Evolutionary conservation across 768 basidiomycete genomes (phyloP).

Genomic region (Crassisporium funariophilum): DNA sequence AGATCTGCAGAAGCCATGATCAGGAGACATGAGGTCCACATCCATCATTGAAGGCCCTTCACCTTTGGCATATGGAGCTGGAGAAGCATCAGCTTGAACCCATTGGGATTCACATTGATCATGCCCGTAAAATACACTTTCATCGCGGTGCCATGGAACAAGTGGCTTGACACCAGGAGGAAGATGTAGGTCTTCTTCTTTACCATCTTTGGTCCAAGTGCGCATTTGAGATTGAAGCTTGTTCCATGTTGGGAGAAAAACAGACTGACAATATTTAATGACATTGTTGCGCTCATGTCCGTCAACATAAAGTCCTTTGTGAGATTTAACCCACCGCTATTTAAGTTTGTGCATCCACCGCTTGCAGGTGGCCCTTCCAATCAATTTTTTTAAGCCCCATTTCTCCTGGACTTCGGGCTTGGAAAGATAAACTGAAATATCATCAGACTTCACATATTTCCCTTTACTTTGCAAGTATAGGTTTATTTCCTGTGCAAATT

Average conservation of each 20-base stretch:
- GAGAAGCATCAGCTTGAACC: conserved; percentile 26
- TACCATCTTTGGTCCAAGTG: conserved; percentile 9
- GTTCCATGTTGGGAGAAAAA: conserved; percentile 28
- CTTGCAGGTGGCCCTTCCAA: conserved; percentile 30
- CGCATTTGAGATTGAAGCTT: background rate
- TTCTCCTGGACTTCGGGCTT: background rate
- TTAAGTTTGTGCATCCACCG: conserved; percentile 35
- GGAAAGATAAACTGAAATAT: conserved; percentile 19
- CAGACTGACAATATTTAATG: conserved; percentile 29
- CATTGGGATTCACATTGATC: conserved; percentile 30
- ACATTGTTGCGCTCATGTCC: conserved; percentile 35
- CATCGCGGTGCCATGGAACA: conserved; percentile 37
- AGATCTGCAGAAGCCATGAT: conserved; percentile 24
- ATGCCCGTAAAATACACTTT: conserved; percentile 42
- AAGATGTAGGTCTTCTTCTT: background rate
- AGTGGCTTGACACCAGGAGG: background rate
- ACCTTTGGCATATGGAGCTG: conserved; percentile 37
- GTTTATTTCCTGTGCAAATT: conserved; percentile 23
- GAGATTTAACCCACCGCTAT: conserved; percentile 23
- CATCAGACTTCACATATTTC: conserved; percentile 9
- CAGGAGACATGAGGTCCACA: conserved; percentile 36
- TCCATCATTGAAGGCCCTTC: conserved; percentile 43
- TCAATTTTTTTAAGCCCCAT: conserved; percentile 5
- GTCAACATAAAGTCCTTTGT: conserved; percentile 26
- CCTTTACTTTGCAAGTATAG: conserved; percentile 19